phyloP scores from a whole-genome alignment of 2,329 filamentous ascomycete genomes.

The Penicillium sp. region DNA sequence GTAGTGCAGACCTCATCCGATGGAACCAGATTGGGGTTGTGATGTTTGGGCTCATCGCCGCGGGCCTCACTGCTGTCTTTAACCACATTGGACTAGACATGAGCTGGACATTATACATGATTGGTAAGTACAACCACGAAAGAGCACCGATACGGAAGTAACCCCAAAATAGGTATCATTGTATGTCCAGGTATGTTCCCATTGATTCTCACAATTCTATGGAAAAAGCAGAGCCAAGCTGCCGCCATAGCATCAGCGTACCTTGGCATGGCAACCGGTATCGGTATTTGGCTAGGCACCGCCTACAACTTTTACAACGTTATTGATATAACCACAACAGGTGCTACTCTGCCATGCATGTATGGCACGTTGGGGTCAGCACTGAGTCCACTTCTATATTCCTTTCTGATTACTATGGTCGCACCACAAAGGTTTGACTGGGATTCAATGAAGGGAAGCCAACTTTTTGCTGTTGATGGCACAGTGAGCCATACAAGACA shows the following conservation, averaged over 20 bases:
- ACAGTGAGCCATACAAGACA: constrained; percentile 10
- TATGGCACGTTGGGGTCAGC: constrained; percentile 18
- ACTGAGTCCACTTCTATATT: constrained; percentile 18
- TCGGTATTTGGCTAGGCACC: constrained; percentile 37
- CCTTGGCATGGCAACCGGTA: constrained; percentile 18
- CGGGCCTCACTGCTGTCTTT: constrained; percentile 10
- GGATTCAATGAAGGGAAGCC: constrained; percentile 17
- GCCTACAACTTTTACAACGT: constrained; percentile 36
- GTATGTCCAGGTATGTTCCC: constrained; percentile 29
- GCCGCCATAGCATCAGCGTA: constrained; percentile 26
- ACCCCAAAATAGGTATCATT: constrained; percentile 16
- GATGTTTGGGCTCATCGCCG: constrained; percentile 31
- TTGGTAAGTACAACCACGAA: constrained; percentile 9
- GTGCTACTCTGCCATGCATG: constrained; percentile 4
- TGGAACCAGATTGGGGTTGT: constrained; percentile 24
- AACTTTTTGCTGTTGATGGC: constrained; percentile 7
- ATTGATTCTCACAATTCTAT: constrained; percentile 32
- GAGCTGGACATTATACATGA: constrained; percentile 13
- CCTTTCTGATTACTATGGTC: constrained; percentile 25
- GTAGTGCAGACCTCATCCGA: constrained; percentile 20
- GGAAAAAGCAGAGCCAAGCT: constrained; percentile 27
- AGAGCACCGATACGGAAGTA: constrained; percentile 12
- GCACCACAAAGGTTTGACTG: constrained; percentile 27
- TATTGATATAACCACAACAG: constrained; percentile 29
- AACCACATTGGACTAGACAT: constrained; percentile 30